Evolutionary conservation across 208 protist genomes (phyloP), one percentile per base, ranked within the genome.

Genomic region (Crithidia sp.): DNA sequence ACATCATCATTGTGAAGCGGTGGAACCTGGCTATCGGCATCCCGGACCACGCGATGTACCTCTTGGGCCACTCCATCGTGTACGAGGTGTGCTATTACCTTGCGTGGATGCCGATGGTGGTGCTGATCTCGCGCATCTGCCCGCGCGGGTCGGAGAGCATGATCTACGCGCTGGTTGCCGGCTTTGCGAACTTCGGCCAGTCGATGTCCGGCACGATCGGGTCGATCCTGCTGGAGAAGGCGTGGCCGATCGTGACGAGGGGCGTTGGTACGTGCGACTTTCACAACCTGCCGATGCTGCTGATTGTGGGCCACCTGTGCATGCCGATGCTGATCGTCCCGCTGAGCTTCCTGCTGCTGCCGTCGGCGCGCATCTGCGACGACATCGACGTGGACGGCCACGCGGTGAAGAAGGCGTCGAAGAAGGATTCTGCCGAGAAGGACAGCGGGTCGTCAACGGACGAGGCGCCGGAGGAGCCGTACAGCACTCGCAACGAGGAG

Each of bases 91-190:
- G 71, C 58, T 85, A 79, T 54, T 84, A 86, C 74, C 55, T 95
- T 4, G 74, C 78, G 36, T 92, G 79, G 66, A 93, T 95, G 85
- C 86, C 91, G n/a, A 73, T 76, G 49, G 71, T 90, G 1, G 68
- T 96, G 9, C 79, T 96, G 43, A 76, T 91, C 43, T 89, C 89
- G 5, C 89, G 87, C 45, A 67, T 92, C 7, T 94, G 89, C 72
- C 89, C 91, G n/a, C 85, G 83, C 53, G 87, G 86, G 10, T 82
- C 88, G 54, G 88, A 95, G 73, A 82, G 75, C 19, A 93, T 86
- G 64, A 77, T 93, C 54, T 93, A 88, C 53, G 84, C 91, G 19
- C 72, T 95, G 2, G 72, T 95, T 37, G 90, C 86, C 8, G 90
- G 90, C 6, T 91, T 87, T 58, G 72, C 82, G 43, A 92, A 93